Evolutionary conservation across 495 filamentous ascomycete species (phyloP), one percentile per base, ranked within the genome.

Genomic region (Letharia columbiana): DNA sequence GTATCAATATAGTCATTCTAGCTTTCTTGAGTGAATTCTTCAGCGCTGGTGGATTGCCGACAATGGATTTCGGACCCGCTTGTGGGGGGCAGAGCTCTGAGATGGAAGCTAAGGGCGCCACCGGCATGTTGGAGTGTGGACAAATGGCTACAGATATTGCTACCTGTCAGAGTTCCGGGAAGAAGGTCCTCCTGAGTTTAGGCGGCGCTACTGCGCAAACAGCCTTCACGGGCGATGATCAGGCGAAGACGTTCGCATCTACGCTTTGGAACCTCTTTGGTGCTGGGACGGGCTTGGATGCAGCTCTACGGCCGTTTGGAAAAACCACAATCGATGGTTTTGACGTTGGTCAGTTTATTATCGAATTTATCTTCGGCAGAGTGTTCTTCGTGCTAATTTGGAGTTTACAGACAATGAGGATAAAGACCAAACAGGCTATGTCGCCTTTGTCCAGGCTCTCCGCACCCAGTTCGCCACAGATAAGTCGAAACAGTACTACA

Each of bases 181-280:
- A 81, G 61, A 79, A 77, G 45, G 75, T 85, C 20, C 75, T 86
- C 28, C 66, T 85, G 10, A 80, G 77, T 39, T 71, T 85, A 2
- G 80, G 81, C 47, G 83, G 81, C 35, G 77, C 78, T 20, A 60
- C 66, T 12, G 75, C 75, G 4, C 72, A 71, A 9, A 77, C 76
- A 65, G 75, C 76, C 35, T 75, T 86, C 28, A 62, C 73, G 1
- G 76, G 74, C 9, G 67, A 77, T 33, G 62, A 67, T 10, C 72
- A 83, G 66, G 83, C 83, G 15, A 72, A 75, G 47, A 64, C 72
- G 5, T 78, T 84, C 50, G 83, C 81, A 20, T 68, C 71, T 49
- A 78, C 79, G 42, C 76, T 86, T 2, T 85, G 83, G 81, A 72
- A 81, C 28, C 75, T 83, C 5, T 85, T 84, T 65, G 81, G 82